Base-by-base conservation (phyloP, 1,284 basidiomycete genomes). In the Polyporus tsugae region DNA sequence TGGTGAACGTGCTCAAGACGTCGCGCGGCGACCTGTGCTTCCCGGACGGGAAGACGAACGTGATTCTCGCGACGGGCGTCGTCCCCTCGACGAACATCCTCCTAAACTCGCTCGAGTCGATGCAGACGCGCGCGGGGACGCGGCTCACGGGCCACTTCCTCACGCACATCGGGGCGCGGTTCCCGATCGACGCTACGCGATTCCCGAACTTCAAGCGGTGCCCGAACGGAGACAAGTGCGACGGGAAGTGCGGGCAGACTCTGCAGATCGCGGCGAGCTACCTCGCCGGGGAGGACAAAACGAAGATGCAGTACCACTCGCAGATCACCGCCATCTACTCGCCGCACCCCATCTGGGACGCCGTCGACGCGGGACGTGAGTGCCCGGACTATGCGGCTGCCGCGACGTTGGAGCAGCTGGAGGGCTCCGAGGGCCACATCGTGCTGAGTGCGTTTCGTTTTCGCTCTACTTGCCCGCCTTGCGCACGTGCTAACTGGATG, bases 51-150 rank as follows among this genome's bases (percentile, higher is more conserved):
- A 59, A 66, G 38, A 72, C 74, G 33, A 77, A 76, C 57, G 67
- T 77, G 57, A 77, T 77, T 39, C 76, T 77, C 36, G 70, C 70
- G n/a, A 68, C 74, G 0, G 76, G 76, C 0, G 70, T 74, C 17
- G 66, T 77, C 33, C 76, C 76, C 36, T 66, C 67, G 39, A 74
- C 74, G 29, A 77, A 75, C 10, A 58, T 77, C 29, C 66, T 75
- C 11, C 64, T 73, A 29, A 78, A 77, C 63, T 73, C 70, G 13
- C 55, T 77, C 58, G 55, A 36, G 17, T n/a, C 33, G 33, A 33
- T 58, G 33, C 29, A 58, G 33, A 38, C 29, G 19, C 59, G 60
- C 4, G 69, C 73, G 15, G 73, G 73, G 15, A 39, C 49, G 10
- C 64, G 41, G 1, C 59, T 75, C 17, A 71, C 67, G 11, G 73